Evolutionary conservation across 2,329 filamentous ascomycete species (phyloP).

Genomic region (Stagonosporopsis tanaceti): DNA sequence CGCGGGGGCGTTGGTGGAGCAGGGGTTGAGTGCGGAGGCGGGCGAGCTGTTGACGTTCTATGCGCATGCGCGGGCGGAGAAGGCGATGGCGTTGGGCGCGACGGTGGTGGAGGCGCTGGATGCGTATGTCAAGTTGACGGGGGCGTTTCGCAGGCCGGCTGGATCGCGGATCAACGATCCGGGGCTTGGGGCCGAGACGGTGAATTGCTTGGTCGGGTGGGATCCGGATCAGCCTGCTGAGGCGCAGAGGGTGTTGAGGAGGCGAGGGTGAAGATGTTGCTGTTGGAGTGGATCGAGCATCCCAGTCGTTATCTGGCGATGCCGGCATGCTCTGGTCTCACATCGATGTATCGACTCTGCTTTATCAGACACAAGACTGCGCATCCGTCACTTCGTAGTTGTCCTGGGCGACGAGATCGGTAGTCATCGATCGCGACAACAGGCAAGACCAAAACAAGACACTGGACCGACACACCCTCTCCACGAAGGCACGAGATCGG

Average conservation of each 20-base stretch:
- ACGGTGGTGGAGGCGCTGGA: slow-evolving; percentile 38
- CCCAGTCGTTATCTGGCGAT: no score
- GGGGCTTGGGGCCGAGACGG: slow-evolving; percentile 38
- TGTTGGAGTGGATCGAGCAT: no score
- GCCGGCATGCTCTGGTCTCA: no score
- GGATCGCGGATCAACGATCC: slow-evolving; percentile 39
- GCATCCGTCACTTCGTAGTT: no score
- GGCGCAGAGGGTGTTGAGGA: slow-evolving; percentile 13
- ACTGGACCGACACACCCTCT: no score
- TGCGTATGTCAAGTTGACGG: slow-evolving; percentile 36
- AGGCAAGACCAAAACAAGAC: no score
- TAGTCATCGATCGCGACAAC: no score
- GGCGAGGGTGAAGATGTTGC: neutral
- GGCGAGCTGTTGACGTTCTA: slow-evolving; percentile 35
- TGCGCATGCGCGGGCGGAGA: slow-evolving; percentile 36
- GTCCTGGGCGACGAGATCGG: no score
- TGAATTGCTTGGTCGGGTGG: slow-evolving; percentile 41
- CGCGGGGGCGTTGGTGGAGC: slow-evolving; percentile 28
- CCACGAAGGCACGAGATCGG: no score
- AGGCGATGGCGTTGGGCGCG: slow-evolving; percentile 33
- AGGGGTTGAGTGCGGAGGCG: slow-evolving; percentile 28
- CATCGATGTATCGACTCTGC: no score
- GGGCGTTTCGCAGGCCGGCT: slow-evolving; percentile 29
- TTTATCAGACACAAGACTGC: no score
- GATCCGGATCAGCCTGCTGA: slow-evolving; percentile 36